Percentiles rank a stretch among this genome's conserved stretches.
Conservation (phyloP, 352 stramenopile genomes). For the Globisporangium paroecandrum region DNA sequence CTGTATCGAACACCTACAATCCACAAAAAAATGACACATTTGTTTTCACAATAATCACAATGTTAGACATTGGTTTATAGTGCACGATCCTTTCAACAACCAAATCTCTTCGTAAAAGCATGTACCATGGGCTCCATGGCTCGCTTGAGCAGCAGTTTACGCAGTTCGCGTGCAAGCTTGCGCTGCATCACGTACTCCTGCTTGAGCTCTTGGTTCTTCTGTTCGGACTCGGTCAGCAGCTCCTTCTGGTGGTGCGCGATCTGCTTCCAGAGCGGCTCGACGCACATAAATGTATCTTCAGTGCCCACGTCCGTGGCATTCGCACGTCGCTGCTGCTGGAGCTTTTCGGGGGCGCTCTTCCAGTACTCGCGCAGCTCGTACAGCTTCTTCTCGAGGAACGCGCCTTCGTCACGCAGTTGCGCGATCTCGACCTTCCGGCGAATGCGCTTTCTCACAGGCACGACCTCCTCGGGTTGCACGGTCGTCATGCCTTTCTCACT, state of each 20-base stretch:
- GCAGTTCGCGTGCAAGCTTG: slow-evolving; percentile 1
- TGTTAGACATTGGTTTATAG: neutral
- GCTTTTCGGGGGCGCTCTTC: neutral
- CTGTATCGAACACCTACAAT: neutral
- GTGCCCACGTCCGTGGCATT: neutral
- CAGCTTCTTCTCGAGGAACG: neutral
- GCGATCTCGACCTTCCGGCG: slow-evolving; percentile 2
- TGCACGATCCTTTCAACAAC: neutral
- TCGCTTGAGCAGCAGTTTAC: slow-evolving; percentile 10
- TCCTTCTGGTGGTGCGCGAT: neutral
- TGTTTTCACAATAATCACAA: too few species aligned
- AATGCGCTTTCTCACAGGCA: neutral
- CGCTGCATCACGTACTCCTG: neutral
- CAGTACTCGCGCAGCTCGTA: slow-evolving; percentile 7
- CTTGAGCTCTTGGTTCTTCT: neutral
- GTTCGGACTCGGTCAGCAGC: neutral
- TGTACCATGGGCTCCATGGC: slow-evolving; percentile 8
- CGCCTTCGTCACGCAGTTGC: slow-evolving; percentile 1
- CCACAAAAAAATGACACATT: neutral
- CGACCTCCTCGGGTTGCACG: neutral
- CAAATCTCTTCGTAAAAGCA: neutral
- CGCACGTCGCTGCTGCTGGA: neutral
- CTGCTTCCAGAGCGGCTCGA: neutral
- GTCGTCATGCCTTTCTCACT: neutral
- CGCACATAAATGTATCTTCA: neutral